phyloP scores from a whole-genome alignment of 768 basidiomycete species.

The Xerocomellus amylosporus region DNA sequence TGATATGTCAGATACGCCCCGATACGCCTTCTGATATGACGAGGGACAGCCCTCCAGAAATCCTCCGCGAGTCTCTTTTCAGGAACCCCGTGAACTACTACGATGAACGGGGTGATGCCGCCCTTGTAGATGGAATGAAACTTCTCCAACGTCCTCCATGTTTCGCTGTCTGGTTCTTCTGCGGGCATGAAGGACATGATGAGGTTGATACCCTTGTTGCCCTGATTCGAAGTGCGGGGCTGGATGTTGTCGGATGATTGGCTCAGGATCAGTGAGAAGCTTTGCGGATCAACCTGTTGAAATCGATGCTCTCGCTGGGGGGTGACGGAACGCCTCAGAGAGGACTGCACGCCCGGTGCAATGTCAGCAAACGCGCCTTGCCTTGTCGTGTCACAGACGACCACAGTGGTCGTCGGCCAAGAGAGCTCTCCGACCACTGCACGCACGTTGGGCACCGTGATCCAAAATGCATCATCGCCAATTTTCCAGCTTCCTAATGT shows the following conservation, averaged over 20 bases:
- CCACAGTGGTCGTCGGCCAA: slow-evolving; percentile 21
- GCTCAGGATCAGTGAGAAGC: neutral
- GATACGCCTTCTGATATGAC: slow-evolving; percentile 8
- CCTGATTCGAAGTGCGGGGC: neutral
- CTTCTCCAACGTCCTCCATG: slow-evolving; percentile 12
- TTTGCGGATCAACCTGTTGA: slow-evolving; percentile 14
- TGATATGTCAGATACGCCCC: slow-evolving; percentile 10
- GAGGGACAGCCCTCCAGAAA: slow-evolving; percentile 9
- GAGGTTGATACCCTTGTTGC: slow-evolving; percentile 9
- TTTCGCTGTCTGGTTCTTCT: slow-evolving; percentile 2
- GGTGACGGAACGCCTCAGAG: neutral
- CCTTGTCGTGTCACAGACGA: slow-evolving; percentile 16
- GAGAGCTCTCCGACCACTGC: slow-evolving; percentile 16
- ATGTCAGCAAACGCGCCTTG: slow-evolving; percentile 5
- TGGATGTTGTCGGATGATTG: neutral
- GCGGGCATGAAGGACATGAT: slow-evolving; percentile 15
- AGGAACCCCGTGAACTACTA: slow-evolving; percentile 12
- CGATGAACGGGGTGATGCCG: slow-evolving; percentile 14
- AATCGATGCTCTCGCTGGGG: slow-evolving; percentile 11
- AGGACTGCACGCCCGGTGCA: slow-evolving; percentile 6
- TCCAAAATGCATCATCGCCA: slow-evolving; percentile 3
- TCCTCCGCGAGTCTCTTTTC: slow-evolving; percentile 9
- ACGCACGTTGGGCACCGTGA: slow-evolving; percentile 16
- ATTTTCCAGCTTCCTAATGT: slow-evolving; percentile 16
- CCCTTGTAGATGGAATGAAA: slow-evolving; percentile 17